Evolutionary conservation across 768 basidiomycete species (phyloP).

Genomic region (Leucosporidium yakuticum): DNA sequence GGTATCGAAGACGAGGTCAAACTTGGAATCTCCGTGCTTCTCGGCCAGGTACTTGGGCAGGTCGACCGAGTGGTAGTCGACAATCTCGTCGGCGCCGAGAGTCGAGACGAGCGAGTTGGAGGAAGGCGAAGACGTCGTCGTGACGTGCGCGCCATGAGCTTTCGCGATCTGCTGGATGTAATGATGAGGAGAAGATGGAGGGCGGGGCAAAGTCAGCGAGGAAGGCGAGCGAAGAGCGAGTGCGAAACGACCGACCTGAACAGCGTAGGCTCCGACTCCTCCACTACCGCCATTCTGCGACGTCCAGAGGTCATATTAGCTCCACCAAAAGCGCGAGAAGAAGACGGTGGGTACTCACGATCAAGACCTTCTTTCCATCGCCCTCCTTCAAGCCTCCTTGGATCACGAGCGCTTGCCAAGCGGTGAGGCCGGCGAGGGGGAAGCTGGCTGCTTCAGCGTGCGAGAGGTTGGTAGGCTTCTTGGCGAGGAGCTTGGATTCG

Average conservation of each 20-base stretch:
- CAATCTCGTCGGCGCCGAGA: conserved; percentile 7
- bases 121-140: conserved; percentile 26
- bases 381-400: conserved; percentile 36
- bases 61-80: conserved; percentile 23
- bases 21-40: conserved; percentile 35
- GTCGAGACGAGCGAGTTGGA: conserved; percentile 17
- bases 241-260: conserved; percentile 11
- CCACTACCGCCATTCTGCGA: conserved; percentile 26
- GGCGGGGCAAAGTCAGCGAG: no score
- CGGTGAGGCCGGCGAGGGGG: conserved; percentile 56
- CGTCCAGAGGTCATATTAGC: no score
- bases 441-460: conserved; percentile 60
- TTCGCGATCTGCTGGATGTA: conserved; percentile 12
- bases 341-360: conserved; percentile 2
- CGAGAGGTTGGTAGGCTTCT: conserved; percentile 52
- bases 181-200: no score
- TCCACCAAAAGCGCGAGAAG: not conserved
- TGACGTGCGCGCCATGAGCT: conserved; percentile 24
- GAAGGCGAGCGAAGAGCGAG: not conserved
- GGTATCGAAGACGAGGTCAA: conserved; percentile 58
- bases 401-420: conserved; percentile 54
- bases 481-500: conserved; percentile 47
- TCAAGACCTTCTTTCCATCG: conserved; percentile 16
- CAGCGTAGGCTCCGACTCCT: conserved; percentile 15
- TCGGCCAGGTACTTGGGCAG: conserved; percentile 6